Conservation (phyloP, 176 grass and related monocot genomes). For the Tillandsia leiboldiana region DNA sequence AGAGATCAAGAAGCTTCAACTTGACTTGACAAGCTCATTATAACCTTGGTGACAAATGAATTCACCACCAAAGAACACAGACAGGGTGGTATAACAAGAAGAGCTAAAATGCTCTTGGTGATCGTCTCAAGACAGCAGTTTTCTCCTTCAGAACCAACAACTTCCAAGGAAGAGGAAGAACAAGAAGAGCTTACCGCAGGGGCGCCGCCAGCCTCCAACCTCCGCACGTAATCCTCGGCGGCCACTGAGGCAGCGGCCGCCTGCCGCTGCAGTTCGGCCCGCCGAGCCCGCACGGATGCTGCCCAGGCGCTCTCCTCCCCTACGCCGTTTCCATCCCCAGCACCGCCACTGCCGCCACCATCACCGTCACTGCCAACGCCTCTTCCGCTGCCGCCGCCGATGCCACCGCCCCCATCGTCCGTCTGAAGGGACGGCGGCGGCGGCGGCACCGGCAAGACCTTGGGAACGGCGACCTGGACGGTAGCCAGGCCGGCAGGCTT, state of each 20-base stretch:
- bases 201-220: conserved; percentile 36
- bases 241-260: conserved; percentile 33
- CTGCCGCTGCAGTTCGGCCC: conserved; percentile 45
- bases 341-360: background rate
- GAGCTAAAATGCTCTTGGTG: too few relatives aligned
- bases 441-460: conserved; percentile 16
- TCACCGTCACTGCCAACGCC: background rate
- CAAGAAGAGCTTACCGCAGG: conserved; percentile 33
- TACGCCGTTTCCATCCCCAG: background rate
- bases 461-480: conserved; percentile 69
- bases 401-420: background rate
- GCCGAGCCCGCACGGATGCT: conserved; percentile 12
- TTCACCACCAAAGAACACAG: too few relatives aligned
- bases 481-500: background rate
- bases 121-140: background rate
- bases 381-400: background rate
- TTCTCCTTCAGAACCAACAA: background rate
- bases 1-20: too few relatives aligned
- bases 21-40: too few relatives aligned
- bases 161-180: background rate
- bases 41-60: too few relatives aligned
- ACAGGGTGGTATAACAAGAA: too few relatives aligned
- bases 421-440: background rate
- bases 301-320: conserved; percentile 2
- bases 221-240: conserved; percentile 46